These are phyloP conservation scores for Dictyophora rubrovolvata DNA, from an alignment of 768 basidiomycete species.

Conservation along the genomic window DNA sequence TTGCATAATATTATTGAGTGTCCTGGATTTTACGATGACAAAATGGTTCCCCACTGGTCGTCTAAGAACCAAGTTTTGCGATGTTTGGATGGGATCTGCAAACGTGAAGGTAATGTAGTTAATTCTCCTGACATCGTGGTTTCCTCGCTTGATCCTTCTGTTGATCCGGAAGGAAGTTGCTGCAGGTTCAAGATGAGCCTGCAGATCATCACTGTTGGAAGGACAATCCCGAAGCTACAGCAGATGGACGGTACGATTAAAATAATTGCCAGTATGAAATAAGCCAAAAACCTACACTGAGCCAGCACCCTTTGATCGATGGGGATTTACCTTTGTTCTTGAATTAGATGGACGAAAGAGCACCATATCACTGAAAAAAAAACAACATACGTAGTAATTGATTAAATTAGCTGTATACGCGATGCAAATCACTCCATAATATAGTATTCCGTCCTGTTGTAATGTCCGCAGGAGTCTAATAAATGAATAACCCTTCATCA, in stretches of 20 bases:
- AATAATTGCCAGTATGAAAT: not conserved
- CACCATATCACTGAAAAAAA: not conserved
- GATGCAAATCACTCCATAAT: not conserved
- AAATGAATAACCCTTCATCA: not conserved
- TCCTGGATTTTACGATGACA: too few species aligned
- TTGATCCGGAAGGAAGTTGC: not conserved
- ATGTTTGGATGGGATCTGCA: not conserved
- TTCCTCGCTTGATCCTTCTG: not conserved
- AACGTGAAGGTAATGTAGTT: not conserved
- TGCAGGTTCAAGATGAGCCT: not conserved
- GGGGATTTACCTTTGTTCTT: not conserved
- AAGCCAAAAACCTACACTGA: not conserved
- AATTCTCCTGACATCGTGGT: not conserved
- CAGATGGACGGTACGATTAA: not conserved
- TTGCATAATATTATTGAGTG: too few species aligned
- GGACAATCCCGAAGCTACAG: not conserved
- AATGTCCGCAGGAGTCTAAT: not conserved
- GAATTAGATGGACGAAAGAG: too few species aligned
- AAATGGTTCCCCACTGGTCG: not conserved
- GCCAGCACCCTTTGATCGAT: not conserved
- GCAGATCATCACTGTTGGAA: not conserved
- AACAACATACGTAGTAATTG: not conserved
- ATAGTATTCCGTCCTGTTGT: not conserved
- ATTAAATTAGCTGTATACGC: not conserved
- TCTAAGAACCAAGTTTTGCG: not conserved